Evolutionary conservation across 371 early-diverging fungal species (phyloP), one percentile per base, ranked within the genome.

Genomic region (Lichtheimia corymbifera): DNA sequence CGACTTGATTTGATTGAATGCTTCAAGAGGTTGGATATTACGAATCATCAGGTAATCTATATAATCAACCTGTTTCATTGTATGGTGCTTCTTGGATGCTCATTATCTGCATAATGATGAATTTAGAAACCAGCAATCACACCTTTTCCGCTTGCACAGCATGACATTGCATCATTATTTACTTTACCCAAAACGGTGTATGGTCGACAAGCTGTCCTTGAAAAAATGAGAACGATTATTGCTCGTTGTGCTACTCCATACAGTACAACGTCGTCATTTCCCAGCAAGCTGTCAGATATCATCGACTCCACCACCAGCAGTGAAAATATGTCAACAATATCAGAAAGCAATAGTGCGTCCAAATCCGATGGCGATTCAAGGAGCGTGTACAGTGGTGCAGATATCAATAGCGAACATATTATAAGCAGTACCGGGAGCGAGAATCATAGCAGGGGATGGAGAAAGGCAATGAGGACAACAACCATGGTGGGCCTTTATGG

Each of bases 1-100:
- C 71, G 77, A 35, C 71, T 76, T 13, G 85, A 85, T 70, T 69
- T 85, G 13, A 71, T 81, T 54, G 73, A 70, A 49, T 85, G 85
- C 51, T 43, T 83, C 13, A 73, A 67, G 44, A 55, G 65, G 5
- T 54, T 85, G 30, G 64, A 53, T 58, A 64, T 24, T 40, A 45
- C 17, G 71, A 78, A 44, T 52, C 69, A 40, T 43, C 61, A 12
- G 45, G 60, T 22, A 71, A 69, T 28, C 68, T 68, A 24, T 68
- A 24, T 40, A 13, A 24, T 41, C 4, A 43, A 24, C 12, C 12
- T n/a, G 24, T 51, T 61, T 14, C 54, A 42, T 13, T 42, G 13
- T 50, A 14, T 17, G 24, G 24, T 45, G 15, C 22, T 14, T 13
- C 51, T 51, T 24, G 17, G 25, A 51, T 5, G 4, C 20, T 18